phyloP scores from a whole-genome alignment of 148 eudicot genomes.

The Simmondsia chinensis region DNA sequence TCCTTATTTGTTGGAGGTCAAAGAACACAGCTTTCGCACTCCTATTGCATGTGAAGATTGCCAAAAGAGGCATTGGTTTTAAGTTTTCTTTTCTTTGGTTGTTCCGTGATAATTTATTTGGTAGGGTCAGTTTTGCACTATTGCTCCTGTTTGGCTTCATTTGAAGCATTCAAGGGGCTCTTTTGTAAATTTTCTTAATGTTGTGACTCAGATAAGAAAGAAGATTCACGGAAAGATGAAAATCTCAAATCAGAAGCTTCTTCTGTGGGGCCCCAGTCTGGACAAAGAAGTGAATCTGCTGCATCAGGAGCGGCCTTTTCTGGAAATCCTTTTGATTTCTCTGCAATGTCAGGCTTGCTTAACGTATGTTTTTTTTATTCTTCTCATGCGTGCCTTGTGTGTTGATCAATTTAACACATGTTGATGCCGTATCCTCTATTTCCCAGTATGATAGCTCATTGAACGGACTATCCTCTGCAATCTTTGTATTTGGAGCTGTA shows the following conservation, averaged over 20 bases:
- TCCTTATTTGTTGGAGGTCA: no score
- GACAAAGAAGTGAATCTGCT: conserved; percentile 21
- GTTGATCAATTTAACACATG: not conserved
- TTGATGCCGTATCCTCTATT: not conserved
- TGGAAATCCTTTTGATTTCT: conserved; percentile 68
- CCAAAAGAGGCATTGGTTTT: no score
- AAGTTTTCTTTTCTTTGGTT: no score
- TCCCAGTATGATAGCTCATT: not conserved
- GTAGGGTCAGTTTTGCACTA: no score
- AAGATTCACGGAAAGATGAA: conserved; percentile 2
- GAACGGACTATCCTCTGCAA: not conserved
- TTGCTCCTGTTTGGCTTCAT: no score
- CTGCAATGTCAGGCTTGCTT: conserved; percentile 63
- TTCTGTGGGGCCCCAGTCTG: conserved; percentile 22
- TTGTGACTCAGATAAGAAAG: not conserved
- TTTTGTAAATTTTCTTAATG: no score
- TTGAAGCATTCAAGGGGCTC: no score
- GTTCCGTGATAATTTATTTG: no score
- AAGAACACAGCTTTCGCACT: no score
- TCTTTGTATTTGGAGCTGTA: not conserved
- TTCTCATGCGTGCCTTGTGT: not conserved
- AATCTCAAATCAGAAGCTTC: conserved; percentile 24
- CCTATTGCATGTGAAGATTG: no score
- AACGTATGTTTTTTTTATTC: conserved; percentile 30
- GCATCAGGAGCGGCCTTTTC: conserved; percentile 30